Conservation (phyloP, 345 rosid genomes). For the Lepidium aucheri region DNA sequence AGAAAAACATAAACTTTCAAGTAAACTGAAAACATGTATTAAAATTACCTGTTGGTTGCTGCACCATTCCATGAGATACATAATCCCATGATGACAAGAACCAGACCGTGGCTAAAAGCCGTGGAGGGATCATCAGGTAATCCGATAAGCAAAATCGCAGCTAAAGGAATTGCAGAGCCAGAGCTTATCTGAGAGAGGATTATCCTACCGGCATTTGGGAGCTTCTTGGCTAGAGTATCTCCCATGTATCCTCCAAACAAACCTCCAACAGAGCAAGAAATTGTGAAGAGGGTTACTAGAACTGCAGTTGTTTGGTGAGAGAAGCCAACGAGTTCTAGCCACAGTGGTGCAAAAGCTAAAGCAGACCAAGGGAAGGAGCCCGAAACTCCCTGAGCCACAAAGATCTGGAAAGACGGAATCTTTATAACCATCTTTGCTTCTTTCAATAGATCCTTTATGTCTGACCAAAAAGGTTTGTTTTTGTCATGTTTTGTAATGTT, state of each 20-base stretch:
- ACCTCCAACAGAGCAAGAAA: slow-evolving; percentile 36
- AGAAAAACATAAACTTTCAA: background rate
- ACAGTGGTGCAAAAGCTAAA: slow-evolving; percentile 54
- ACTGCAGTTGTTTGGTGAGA: slow-evolving; percentile 49
- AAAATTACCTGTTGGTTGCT: slow-evolving; percentile 49
- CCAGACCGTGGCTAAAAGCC: slow-evolving; percentile 42
- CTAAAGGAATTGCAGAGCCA: slow-evolving; percentile 54
- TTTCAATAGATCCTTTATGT: slow-evolving; percentile 30
- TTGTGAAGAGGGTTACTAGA: slow-evolving; percentile 31
- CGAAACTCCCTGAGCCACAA: slow-evolving; percentile 64
- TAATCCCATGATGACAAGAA: slow-evolving; percentile 48
- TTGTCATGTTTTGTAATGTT: background rate
- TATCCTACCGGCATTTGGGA: slow-evolving; percentile 54
- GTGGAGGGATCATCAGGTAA: slow-evolving; percentile 57
- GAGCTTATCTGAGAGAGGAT: slow-evolving; percentile 51
- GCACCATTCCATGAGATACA: slow-evolving; percentile 53
- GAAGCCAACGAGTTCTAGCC: slow-evolving; percentile 65
- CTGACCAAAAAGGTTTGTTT: slow-evolving; percentile 32
- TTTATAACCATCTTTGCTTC: slow-evolving; percentile 49
- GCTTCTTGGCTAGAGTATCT: slow-evolving; percentile 36
- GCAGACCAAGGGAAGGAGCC: slow-evolving; percentile 63
- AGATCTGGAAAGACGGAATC: slow-evolving; percentile 54
- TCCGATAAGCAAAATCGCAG: slow-evolving; percentile 45
- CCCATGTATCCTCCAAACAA: slow-evolving; percentile 63
- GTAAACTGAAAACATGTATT: background rate